phyloP scores from a whole-genome alignment of 345 rosid genomes.

The Geranium rotundifolium region DNA sequence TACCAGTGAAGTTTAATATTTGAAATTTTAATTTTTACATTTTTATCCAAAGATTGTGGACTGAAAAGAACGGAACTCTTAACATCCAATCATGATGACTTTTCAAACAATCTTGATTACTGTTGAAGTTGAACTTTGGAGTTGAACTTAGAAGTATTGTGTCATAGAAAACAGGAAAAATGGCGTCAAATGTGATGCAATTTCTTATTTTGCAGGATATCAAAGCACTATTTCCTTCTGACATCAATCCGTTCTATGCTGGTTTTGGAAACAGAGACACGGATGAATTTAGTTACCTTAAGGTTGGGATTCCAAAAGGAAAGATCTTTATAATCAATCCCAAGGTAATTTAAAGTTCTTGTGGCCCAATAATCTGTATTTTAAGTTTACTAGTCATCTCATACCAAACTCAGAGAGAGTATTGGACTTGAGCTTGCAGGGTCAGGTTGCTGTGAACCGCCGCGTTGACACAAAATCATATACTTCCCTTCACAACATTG shows the following conservation, averaged over 20 bases:
- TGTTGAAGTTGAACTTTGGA: background rate
- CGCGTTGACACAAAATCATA: constrained; percentile 80
- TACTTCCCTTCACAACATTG: constrained; percentile 67
- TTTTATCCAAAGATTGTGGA: no score
- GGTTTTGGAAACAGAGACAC: constrained; percentile 98
- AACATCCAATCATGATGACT: no score
- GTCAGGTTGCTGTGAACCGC: constrained; percentile 78
- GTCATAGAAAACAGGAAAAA: background rate
- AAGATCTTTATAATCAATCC: constrained; percentile 93
- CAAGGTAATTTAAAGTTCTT: constrained; percentile 39
- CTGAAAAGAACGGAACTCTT: no score
- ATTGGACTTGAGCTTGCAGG: constrained; percentile 38
- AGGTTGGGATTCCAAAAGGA: constrained; percentile 93
- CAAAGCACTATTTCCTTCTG: constrained; percentile 73
- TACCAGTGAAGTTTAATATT: no score
- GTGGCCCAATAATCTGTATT: no score
- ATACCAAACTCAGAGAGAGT: constrained; percentile 1
- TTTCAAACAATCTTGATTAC: background rate
- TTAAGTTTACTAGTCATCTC: background rate
- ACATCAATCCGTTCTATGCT: constrained; percentile 91
- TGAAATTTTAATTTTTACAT: no score
- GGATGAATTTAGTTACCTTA: constrained; percentile 92
- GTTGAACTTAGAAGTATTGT: background rate
- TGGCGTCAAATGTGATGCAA: background rate
- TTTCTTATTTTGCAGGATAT: constrained; percentile 48